These are phyloP conservation scores for Colletotrichum godetiae DNA, from an alignment of 2,329 filamentous ascomycete genomes.

Conservation along the genomic window DNA sequence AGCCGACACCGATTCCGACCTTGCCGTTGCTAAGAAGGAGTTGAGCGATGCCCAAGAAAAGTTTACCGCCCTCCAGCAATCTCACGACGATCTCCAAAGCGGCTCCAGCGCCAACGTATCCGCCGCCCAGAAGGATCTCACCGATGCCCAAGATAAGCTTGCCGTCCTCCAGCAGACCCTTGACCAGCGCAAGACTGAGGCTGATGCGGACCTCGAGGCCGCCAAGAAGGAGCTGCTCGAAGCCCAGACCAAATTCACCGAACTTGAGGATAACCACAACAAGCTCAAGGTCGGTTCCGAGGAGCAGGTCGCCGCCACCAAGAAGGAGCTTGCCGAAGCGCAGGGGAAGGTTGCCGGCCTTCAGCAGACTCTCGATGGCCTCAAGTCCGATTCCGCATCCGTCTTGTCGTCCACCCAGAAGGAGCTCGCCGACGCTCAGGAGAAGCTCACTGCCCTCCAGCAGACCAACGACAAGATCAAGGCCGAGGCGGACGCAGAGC, in stretches of 20 bases:
- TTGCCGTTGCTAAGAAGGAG: conserved; percentile 46
- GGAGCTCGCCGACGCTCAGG: conserved; percentile 40
- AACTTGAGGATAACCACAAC: conserved; percentile 44
- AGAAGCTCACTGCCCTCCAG: conserved; percentile 38
- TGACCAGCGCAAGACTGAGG: conserved; percentile 44
- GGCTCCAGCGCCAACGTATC: conserved; percentile 43
- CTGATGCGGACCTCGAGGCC: conserved; percentile 45
- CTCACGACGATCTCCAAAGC: conserved; percentile 42
- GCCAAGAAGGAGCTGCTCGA: conserved; percentile 41
- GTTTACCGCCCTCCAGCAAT: conserved; percentile 41
- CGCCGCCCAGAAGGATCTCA: conserved; percentile 44
- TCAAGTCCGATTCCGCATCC: conserved; percentile 42
- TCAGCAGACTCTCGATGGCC: conserved; percentile 31
- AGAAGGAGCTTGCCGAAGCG: conserved; percentile 43
- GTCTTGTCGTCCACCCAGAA: conserved; percentile 45
- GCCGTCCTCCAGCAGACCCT: conserved; percentile 43
- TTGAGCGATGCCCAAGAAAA: conserved; percentile 47
- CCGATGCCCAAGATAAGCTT: conserved; percentile 42
- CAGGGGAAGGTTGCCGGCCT: conserved; percentile 41
- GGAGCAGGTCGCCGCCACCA: conserved; percentile 42
- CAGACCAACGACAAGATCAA: conserved; percentile 42
- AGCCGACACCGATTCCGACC: conserved; percentile 41
- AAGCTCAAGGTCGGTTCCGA: conserved; percentile 46
- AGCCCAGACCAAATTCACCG: conserved; percentile 39
- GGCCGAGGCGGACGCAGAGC: conserved; percentile 41